Evolutionary conservation across 1,284 basidiomycete species (phyloP).

Genomic region (Ustilago loliicola): DNA sequence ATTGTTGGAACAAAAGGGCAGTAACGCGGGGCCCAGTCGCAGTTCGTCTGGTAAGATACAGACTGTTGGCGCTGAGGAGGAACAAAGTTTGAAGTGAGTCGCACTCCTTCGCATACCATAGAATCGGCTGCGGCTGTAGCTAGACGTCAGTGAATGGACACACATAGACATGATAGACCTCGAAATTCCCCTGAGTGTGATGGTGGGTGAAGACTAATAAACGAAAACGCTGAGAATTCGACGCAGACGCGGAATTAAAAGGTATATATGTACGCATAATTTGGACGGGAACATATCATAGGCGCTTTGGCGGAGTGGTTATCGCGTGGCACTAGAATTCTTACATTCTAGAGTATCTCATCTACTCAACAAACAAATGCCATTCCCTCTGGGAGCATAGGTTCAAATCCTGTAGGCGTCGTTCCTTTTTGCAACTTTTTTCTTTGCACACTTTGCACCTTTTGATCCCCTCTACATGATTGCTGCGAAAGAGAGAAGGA

Average conservation of each 20-base stretch:
- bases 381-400: conserved; percentile 52
- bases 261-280: neutral
- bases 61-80: neutral
- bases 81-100: neutral
- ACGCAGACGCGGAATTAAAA: too few relatives aligned
- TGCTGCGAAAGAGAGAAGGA: too few relatives aligned
- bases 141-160: neutral
- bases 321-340: conserved; percentile 51
- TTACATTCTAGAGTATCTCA: conserved; percentile 26
- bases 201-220: too few relatives aligned
- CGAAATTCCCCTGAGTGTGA: too few relatives aligned
- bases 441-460: too few relatives aligned
- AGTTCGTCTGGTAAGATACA: neutral
- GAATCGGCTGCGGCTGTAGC: neutral
- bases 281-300: neutral
- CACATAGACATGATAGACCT: neutral
- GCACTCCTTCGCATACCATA: too few relatives aligned
- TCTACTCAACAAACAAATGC: conserved; percentile 35
- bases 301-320: conserved; percentile 52
- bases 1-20: conserved; percentile 28
- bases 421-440: conserved; percentile 19
- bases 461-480: neutral
- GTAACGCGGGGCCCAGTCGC: conserved; percentile 5
- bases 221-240: too few relatives aligned
- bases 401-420: conserved; percentile 53